A percentile compares a stretch with the other conserved stretches of the same genome.
Conservation (phyloP, 345 rosid genomes). For the Arabidopsis thaliana region TAIR10.1 NC_003076.8:17230501-17231000, state of each 20-base stretch:
- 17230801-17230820: slow-evolving; percentile 75
- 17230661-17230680: slow-evolving; percentile 56
- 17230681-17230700: slow-evolving; percentile 87
- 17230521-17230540: neutral
- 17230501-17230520: neutral
- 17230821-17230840: slow-evolving; percentile 83
- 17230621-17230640: neutral
- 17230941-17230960: slow-evolving; percentile 91
- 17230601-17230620: neutral
- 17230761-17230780: slow-evolving; percentile 81
- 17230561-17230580: neutral
- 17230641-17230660: slow-evolving; percentile 8
- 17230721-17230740: slow-evolving; percentile 78
- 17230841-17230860: slow-evolving; percentile 50
- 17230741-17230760: slow-evolving; percentile 80
- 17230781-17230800: slow-evolving; percentile 94
- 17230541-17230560: neutral
- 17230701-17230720: slow-evolving; percentile 90
- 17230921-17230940: slow-evolving; percentile 80
- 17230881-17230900: slow-evolving; percentile 48
- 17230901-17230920: slow-evolving; percentile 53
- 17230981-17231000: slow-evolving; percentile 91
- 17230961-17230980: slow-evolving; percentile 80
- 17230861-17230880: slow-evolving; percentile 48
- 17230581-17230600: neutral